These are phyloP conservation scores for Monilinia fructigena DNA, from an alignment of 2,329 filamentous ascomycete genomes.

Conservation along the genomic window DNA sequence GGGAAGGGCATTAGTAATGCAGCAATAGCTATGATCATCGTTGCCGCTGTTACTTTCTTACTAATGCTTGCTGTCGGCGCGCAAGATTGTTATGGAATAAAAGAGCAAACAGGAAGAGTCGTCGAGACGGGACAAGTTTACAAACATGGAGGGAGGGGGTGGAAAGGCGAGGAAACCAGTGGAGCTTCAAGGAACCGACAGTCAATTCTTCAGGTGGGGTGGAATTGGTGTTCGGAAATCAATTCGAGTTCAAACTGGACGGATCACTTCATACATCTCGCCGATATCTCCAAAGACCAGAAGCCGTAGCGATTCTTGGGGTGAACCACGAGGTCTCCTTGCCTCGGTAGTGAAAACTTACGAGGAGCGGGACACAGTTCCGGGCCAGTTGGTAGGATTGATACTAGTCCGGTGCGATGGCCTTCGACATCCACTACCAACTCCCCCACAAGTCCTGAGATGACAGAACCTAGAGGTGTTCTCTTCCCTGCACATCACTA, in stretches of 20 bases:
- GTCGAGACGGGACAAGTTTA: constrained; percentile 2
- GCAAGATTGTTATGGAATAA: constrained; percentile 6
- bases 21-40: constrained; percentile 14
- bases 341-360: background rate
- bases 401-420: constrained; percentile 8
- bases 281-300: background rate
- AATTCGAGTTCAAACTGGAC: constrained; percentile 2
- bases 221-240: constrained; percentile 18
- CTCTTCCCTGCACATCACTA: constrained; percentile 4
- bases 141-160: constrained; percentile 15
- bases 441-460: constrained; percentile 15
- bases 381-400: background rate
- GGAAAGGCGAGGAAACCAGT: background rate
- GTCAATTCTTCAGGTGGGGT: constrained; percentile 20
- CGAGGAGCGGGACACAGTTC: background rate
- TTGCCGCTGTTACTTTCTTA: constrained; percentile 7
- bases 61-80: constrained; percentile 7
- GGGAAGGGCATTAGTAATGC: constrained; percentile 1
- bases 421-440: constrained; percentile 7
- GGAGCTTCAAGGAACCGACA: constrained; percentile 18
- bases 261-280: constrained; percentile 16
- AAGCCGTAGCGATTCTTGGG: constrained; percentile 7
- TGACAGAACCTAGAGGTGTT: background rate
- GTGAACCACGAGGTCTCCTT: constrained; percentile 14
- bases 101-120: background rate